These are phyloP conservation scores for Saccharomycopsis synnaedendra DNA, from an alignment of 805 yeast genomes.

Conservation along the genomic window DNA sequence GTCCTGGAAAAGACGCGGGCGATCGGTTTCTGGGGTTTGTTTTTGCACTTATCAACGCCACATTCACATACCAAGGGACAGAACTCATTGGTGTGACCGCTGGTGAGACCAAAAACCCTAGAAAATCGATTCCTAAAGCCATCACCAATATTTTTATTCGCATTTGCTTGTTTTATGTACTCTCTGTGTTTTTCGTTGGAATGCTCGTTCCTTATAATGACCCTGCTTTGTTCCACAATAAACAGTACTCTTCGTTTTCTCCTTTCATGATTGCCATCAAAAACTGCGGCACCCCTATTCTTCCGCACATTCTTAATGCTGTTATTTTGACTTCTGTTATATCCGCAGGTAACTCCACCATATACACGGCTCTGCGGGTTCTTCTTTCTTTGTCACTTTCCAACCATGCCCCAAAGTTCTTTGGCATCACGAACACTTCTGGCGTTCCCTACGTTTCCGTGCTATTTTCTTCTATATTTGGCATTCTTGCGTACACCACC, in stretches of 20 bases:
- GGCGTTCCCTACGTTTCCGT: slow-evolving; percentile 58
- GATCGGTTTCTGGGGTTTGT: slow-evolving; percentile 44
- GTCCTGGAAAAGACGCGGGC: slow-evolving; percentile 37
- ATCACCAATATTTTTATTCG: slow-evolving; percentile 58
- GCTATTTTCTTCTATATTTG: slow-evolving; percentile 40
- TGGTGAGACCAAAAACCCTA: slow-evolving; percentile 51
- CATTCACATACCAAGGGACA: slow-evolving; percentile 72
- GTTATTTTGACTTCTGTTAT: slow-evolving; percentile 54
- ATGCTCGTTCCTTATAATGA: slow-evolving; percentile 61
- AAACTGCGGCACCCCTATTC: slow-evolving; percentile 53
- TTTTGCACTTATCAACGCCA: slow-evolving; percentile 42
- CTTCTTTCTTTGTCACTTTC: slow-evolving; percentile 54
- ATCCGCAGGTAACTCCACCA: slow-evolving; percentile 73
- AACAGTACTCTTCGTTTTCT: slow-evolving; percentile 40
- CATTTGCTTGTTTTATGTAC: slow-evolving; percentile 54
- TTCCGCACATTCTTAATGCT: slow-evolving; percentile 65
- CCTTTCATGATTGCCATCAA: slow-evolving; percentile 66
- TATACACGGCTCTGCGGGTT: slow-evolving; percentile 62
- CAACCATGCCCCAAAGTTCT: slow-evolving; percentile 44
- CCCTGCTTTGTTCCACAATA: slow-evolving; percentile 29
- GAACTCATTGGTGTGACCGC: slow-evolving; percentile 68
- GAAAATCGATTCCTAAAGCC: slow-evolving; percentile 61
- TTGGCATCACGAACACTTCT: slow-evolving; percentile 33
- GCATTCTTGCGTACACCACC: slow-evolving; percentile 47
- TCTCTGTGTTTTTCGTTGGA: slow-evolving; percentile 58